Percentiles rank a stretch among this genome's conserved stretches.
phyloP scores from a whole-genome alignment of 176 grass and related monocot species.

The Oryza officinalis region DNA sequence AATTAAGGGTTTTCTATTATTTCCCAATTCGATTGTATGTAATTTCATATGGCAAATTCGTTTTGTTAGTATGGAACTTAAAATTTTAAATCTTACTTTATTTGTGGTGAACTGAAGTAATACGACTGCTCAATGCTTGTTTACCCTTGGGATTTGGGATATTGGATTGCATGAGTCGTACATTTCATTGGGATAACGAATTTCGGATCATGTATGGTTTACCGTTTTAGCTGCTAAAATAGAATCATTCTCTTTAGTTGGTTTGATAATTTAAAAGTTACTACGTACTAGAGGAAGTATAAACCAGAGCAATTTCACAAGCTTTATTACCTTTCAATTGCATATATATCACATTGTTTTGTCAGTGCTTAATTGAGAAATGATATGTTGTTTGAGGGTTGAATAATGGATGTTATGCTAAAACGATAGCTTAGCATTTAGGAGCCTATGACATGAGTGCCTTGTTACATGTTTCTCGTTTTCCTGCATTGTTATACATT shows the following conservation, averaged over 20 bases:
- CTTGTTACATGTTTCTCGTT: not conserved
- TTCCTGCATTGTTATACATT: not conserved
- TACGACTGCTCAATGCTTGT: not conserved
- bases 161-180: not conserved
- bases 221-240: conserved; percentile 1
- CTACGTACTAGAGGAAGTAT: not conserved
- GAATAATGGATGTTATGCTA: not conserved
- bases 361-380: not conserved
- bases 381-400: not conserved
- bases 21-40: not conserved
- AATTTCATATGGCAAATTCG: not conserved
- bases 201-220: not conserved
- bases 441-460: not conserved
- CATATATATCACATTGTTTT: not conserved
- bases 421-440: conserved; percentile 11
- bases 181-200: not conserved
- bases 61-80: not conserved
- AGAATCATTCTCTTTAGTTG: not conserved
- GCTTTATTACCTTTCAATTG: not conserved
- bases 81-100: not conserved
- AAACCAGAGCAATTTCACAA: not conserved
- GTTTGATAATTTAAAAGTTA: not conserved
- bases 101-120: not conserved
- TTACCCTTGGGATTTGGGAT: not conserved
- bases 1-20: not conserved